These are phyloP conservation scores for Astragalus glycyphyllos DNA, from an alignment of 306 rosid species.

Conservation along the genomic window DNA sequence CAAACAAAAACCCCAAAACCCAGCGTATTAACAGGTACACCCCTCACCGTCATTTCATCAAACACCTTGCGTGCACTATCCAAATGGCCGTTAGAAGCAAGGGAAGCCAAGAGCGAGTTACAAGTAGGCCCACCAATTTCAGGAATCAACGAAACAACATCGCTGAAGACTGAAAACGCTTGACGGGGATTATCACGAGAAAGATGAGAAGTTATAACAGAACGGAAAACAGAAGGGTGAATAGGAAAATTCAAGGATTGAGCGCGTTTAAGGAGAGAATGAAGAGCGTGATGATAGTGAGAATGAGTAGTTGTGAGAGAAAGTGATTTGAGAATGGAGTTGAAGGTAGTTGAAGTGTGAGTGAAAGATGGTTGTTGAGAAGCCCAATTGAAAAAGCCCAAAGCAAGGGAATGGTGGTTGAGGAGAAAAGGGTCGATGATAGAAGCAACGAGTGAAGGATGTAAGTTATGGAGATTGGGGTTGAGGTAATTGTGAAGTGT, in stretches of 20 bases:
- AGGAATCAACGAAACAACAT: constrained; percentile 18
- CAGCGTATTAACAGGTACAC: constrained; percentile 59
- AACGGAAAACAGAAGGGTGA: constrained; percentile 59
- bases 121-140: constrained; percentile 61
- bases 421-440: constrained; percentile 90
- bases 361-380: constrained; percentile 81
- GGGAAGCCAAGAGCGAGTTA: constrained; percentile 72
- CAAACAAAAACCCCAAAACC: constrained; percentile 87
- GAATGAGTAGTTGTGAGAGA: constrained; percentile 44
- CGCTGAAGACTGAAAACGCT: constrained; percentile 62
- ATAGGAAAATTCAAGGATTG: constrained; percentile 53
- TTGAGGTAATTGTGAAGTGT: constrained; percentile 56
- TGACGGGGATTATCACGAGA: constrained; percentile 51
- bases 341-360: constrained; percentile 66
- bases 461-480: constrained; percentile 44
- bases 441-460: constrained; percentile 71
- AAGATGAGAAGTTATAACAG: constrained; percentile 61
- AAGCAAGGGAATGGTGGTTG: constrained; percentile 76
- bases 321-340: constrained; percentile 71
- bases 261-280: constrained; percentile 67
- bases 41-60: constrained; percentile 62
- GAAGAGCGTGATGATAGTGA: constrained; percentile 69
- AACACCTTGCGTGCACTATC: constrained; percentile 65
- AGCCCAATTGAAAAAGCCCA: constrained; percentile 96
- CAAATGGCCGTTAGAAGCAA: constrained; percentile 65